Evolutionary conservation across 1,139 yeast genomes (phyloP).

Genomic region (Candida mesenterica): DNA sequence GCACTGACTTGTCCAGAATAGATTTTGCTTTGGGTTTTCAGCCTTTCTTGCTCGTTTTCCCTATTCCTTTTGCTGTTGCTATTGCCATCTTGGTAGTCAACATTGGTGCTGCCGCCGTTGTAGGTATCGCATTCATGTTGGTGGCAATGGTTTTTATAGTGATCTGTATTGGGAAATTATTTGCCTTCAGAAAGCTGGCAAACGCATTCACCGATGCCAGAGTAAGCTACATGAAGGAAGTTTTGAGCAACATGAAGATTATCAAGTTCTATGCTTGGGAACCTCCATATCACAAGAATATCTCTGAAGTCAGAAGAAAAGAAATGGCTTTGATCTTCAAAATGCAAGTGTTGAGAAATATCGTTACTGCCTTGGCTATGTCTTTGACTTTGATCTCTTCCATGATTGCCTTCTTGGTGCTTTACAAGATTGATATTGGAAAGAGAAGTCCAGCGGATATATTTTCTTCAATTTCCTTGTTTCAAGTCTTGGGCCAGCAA

Average conservation of each 20-base stretch:
- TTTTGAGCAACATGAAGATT: slow-evolving; percentile 61
- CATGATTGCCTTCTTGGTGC: slow-evolving; percentile 68
- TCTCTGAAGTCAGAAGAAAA: slow-evolving; percentile 42
- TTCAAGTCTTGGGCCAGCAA: slow-evolving; percentile 54
- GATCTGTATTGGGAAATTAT: slow-evolving; percentile 34
- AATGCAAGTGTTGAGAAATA: slow-evolving; percentile 57
- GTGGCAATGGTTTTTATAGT: slow-evolving; percentile 40
- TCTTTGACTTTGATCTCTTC: slow-evolving; percentile 68
- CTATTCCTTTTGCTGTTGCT: slow-evolving; percentile 57
- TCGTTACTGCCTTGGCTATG: slow-evolving; percentile 56
- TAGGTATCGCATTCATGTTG: slow-evolving; percentile 50
- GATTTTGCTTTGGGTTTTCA: slow-evolving; percentile 75
- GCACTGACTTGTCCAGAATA: slow-evolving; percentile 76
- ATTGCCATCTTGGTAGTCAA: slow-evolving; percentile 65
- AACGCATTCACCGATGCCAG: slow-evolving; percentile 55
- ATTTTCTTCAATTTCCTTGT: slow-evolving; percentile 76
- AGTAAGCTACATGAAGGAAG: slow-evolving; percentile 61
- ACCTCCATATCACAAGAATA: slow-evolving; percentile 47
- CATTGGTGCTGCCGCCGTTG: slow-evolving; percentile 71
- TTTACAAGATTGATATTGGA: slow-evolving; percentile 48
- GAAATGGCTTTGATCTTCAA: slow-evolving; percentile 51
- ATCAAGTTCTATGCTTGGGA: slow-evolving; percentile 75
- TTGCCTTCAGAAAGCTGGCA: slow-evolving; percentile 42
- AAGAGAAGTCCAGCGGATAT: slow-evolving; percentile 63
- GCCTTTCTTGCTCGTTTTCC: slow-evolving; percentile 62